Base-by-base conservation (phyloP, 2,329 filamentous ascomycete genomes). In the Albophoma yamanashiensis region DNA sequence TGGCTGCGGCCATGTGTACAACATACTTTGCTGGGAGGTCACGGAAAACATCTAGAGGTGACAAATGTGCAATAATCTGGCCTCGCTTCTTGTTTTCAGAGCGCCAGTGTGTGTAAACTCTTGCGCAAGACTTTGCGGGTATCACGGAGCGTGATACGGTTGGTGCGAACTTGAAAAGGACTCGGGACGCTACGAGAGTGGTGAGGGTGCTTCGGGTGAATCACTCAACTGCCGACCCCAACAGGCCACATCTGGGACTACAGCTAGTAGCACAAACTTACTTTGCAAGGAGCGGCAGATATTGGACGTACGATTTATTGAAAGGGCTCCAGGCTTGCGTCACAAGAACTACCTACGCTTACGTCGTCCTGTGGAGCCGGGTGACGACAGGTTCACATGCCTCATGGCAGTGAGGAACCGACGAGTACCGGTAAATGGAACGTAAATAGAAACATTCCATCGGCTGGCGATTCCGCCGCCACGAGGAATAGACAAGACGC, bases 1-100 rank as follows among this genome's bases (percentile, higher is more conserved):
- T 38, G 43, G 58, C 43, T 17, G 31, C 56, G 25, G 22, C 45
- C 40, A 47, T 39, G 43, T 62, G 61, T 62, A 63, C 38, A 63
- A 60, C 52, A 63, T 27, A 34, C 20, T 45, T 4, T 25, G 31
- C 11, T 14, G 31, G 31, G 31, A n/a, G n/a, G 50, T 15, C 8
- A 38, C 31, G 20, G 27, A 20, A 22, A 14, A 34, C 31, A 14
- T 53, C 20, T 38, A 22, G 31, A 53, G 31, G 12, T 14, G 31
- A 36, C 31, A 38, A 31, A 34, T 55, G 50, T 55, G 38, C 31
- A 31, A 55, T 14, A 20, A 55, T 36, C n/a, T 38, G 31, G 50
- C 31, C 20, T 55, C 38, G 50, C 11, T 38, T 9, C 15, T 55
- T 22, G 5, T 31, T 38, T 38, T 22, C 27, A 22, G 31, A n/a